Evolutionary conservation across 257 asterid species (phyloP), one percentile per base, ranked within the genome.

Genomic region (Echites panduratus): DNA sequence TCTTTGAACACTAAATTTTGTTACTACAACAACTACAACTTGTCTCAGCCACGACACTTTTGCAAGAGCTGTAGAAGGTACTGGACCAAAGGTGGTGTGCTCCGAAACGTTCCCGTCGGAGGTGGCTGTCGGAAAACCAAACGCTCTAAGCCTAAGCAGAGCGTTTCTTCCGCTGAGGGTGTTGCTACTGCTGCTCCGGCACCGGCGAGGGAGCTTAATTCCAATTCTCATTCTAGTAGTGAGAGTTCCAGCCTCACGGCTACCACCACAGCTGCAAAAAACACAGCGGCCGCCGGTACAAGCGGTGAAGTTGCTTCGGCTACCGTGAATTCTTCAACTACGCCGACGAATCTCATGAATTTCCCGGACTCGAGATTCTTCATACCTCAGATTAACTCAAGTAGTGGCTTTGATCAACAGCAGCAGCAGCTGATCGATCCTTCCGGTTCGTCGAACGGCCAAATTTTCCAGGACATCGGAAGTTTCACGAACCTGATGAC

Each of bases 21-120:
- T 52, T 93, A 93, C 84, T 93, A 85, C 76, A 93, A 93, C 68
- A 93, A 93, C 79, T 93, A 93, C 78, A 93, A 93, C 74, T 89
- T 87, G 26, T 92, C 98, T 1, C 98, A 92, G 87, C 98, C 98
- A 22, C 89, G 98, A 2, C 90, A 92, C 87, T 93, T 87, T 78
- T 93, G 98, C 82, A 93, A 93, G 81, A 82, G 81, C 84, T 90
- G 98, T 84, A 88, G 96, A 47, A 81, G 98, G 27, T 92, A 92
- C 82, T 92, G 98, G 98, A 92, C 98, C 24, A 90, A 90, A 81
- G 97, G 98, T 78, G 98, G 98, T 66, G 92, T 92, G 50, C 96
- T 92, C 59, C 96, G 98, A 49, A 92, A 79, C 90, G 96, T 92
- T 52, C 96, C 98, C 32, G 91, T 92, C 44, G 98, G 98, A 9